Conservation (phyloP, 768 basidiomycete species). For the Boletus vermiculosoides region DNA sequence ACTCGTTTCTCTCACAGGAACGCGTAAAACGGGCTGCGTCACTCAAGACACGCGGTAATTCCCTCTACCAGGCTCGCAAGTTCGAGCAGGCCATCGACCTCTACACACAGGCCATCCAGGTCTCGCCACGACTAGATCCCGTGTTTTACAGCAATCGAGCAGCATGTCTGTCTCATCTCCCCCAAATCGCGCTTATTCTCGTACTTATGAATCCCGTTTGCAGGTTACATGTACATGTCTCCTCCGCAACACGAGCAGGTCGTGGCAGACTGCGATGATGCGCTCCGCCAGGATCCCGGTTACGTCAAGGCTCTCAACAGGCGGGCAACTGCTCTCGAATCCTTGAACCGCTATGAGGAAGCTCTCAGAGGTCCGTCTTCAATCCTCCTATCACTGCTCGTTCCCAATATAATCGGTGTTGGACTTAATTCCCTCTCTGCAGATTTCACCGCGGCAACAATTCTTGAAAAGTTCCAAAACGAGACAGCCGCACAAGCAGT, state of each 20-base stretch:
- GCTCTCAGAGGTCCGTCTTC: constrained; percentile 67
- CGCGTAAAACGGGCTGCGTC: constrained; percentile 58
- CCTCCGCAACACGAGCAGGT: constrained; percentile 83
- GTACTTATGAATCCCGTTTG: neutral
- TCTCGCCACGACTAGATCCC: constrained; percentile 78
- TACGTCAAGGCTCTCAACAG: constrained; percentile 94
- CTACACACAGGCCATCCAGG: constrained; percentile 74
- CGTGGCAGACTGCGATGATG: constrained; percentile 85
- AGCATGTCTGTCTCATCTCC: constrained; percentile 62
- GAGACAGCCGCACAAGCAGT: constrained; percentile 74
- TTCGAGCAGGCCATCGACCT: constrained; percentile 58
- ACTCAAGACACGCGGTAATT: constrained; percentile 72
- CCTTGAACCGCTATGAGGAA: constrained; percentile 69
- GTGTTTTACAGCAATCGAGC: constrained; percentile 98
- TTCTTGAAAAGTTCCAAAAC: constrained; percentile 91
- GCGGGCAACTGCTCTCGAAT: constrained; percentile 82
- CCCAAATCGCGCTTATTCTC: neutral
- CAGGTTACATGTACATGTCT: constrained; percentile 89
- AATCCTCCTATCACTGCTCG: neutral
- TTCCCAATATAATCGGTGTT: neutral
- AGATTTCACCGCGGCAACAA: constrained; percentile 98
- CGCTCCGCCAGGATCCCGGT: constrained; percentile 74
- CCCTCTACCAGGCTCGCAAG: constrained; percentile 61
- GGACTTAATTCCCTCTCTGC: neutral
- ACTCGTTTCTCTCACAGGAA: constrained; percentile 45